A percentile compares a stretch with the other conserved stretches of the same genome.
These are phyloP conservation scores for Paramecium tetraurelia DNA, from an alignment of 73 alveolate species.

Conservation along the genomic window DNA sequence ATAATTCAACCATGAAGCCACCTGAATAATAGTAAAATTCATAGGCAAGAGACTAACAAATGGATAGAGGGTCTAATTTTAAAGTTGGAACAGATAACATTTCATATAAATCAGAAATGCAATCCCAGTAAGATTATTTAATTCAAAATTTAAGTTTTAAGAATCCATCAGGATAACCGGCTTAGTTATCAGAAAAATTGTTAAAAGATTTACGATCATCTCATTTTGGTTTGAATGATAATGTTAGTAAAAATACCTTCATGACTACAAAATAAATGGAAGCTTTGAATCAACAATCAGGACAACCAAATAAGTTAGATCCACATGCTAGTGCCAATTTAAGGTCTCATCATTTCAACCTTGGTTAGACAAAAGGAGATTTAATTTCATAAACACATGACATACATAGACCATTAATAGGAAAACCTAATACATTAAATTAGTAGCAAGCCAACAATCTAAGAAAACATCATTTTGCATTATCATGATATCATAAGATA, in stretches of 20 bases:
- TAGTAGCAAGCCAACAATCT: conserved; percentile 14
- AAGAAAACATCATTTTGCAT: conserved; percentile 38
- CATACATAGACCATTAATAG: conserved; percentile 42
- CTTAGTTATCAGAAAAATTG: neutral
- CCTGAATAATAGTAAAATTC: neutral
- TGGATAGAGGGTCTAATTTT: conserved; percentile 47
- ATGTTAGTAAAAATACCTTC: neutral
- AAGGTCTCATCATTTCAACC: conserved; percentile 32
- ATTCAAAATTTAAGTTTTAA: neutral
- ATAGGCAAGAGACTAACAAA: conserved; percentile 47
- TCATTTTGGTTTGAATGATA: conserved; percentile 39
- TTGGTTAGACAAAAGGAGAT: conserved; percentile 16
- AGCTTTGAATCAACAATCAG: neutral
- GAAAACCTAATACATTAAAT: conserved; percentile 36
- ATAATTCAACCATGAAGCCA: neutral
- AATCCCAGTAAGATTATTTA: neutral
- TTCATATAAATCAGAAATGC: conserved; percentile 8
- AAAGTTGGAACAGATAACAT: neutral
- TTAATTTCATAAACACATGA: conserved; percentile 43
- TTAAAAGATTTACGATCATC: conserved; percentile 34
- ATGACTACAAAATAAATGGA: neutral
- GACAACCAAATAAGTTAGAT: neutral
- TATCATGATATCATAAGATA: conserved; percentile 1
- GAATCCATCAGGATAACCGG: conserved; percentile 9
- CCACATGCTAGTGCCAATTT: conserved; percentile 26